These are phyloP conservation scores for Eucalyptus rudis DNA, from an alignment of 345 rosid species.

Conservation along the genomic window DNA sequence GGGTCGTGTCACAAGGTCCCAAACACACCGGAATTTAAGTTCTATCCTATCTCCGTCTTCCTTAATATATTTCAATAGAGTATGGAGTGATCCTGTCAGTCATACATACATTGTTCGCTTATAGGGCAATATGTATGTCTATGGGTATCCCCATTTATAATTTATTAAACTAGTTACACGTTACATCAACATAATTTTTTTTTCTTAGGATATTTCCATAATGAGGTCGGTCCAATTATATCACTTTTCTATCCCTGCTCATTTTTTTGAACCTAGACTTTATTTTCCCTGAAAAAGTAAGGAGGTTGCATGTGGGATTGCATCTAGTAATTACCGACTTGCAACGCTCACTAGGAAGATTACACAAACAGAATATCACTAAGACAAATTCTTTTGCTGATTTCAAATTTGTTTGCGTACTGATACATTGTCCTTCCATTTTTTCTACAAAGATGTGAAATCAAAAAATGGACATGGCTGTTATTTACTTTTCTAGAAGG, in stretches of 20 bases:
- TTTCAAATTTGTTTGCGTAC: not conserved
- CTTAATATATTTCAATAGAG: not conserved
- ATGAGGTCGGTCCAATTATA: not conserved
- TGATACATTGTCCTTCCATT: not conserved
- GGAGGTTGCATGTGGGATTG: not conserved
- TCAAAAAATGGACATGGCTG: not conserved
- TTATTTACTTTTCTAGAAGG: not conserved
- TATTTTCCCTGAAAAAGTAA: not conserved
- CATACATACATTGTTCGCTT: not conserved
- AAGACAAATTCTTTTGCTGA: not conserved
- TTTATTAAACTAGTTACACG: not conserved
- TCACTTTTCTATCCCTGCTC: not conserved
- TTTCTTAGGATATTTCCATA: not conserved
- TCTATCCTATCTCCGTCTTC: not conserved
- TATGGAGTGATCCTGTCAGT: not conserved
- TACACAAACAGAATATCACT: not conserved
- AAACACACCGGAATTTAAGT: not conserved
- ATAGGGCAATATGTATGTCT: not conserved
- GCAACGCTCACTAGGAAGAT: not conserved
- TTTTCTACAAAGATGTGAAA: not conserved
- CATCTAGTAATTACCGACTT: not conserved
- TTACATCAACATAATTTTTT: not conserved
- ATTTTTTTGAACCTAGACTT: not conserved
- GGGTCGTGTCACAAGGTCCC: not conserved
- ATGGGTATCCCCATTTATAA: not conserved